phyloP scores from a whole-genome alignment of 1,284 basidiomycete species.

The Austroboletus olivaceoglutinosus region DNA sequence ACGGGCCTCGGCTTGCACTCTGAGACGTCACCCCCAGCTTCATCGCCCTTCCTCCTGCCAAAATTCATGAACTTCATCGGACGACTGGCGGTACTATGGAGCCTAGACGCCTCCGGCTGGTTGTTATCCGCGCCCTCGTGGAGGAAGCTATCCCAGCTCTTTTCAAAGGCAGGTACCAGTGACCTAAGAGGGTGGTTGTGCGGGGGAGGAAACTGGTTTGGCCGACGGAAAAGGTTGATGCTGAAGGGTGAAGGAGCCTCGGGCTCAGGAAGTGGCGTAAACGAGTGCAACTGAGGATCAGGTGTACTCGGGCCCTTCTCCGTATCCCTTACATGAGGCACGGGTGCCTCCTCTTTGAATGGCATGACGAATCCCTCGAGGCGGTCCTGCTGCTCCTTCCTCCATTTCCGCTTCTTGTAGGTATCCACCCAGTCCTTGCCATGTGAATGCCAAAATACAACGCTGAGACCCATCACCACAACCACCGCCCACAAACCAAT shows the following conservation, averaged over 20 bases:
- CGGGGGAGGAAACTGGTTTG: conserved; percentile 28
- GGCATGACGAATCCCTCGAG: conserved; percentile 45
- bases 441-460: conserved; percentile 69
- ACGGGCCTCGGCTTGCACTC: conserved; percentile 21
- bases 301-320: conserved; percentile 31
- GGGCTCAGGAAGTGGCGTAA: conserved; percentile 50
- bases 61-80: conserved; percentile 47
- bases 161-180: conserved; percentile 37
- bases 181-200: conserved; percentile 31
- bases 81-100: conserved; percentile 31
- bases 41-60: conserved; percentile 35
- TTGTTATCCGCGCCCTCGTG: conserved; percentile 34
- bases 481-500: conserved; percentile 78
- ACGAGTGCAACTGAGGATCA: conserved; percentile 41
- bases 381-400: conserved; percentile 49
- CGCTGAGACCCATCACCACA: conserved; percentile 64
- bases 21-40: conserved; percentile 16
- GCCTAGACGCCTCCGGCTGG: conserved; percentile 10
- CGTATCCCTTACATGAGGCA: conserved; percentile 22
- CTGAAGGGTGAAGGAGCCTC: conserved; percentile 34
- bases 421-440: conserved; percentile 47
- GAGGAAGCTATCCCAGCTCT: conserved; percentile 53
- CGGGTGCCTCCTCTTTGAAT: conserved; percentile 33
- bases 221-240: conserved; percentile 42
- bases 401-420: conserved; percentile 49